These are phyloP conservation scores for Backusella australiensis DNA, from an alignment of 192 early-diverging fungal species.

Conservation along the genomic window DNA sequence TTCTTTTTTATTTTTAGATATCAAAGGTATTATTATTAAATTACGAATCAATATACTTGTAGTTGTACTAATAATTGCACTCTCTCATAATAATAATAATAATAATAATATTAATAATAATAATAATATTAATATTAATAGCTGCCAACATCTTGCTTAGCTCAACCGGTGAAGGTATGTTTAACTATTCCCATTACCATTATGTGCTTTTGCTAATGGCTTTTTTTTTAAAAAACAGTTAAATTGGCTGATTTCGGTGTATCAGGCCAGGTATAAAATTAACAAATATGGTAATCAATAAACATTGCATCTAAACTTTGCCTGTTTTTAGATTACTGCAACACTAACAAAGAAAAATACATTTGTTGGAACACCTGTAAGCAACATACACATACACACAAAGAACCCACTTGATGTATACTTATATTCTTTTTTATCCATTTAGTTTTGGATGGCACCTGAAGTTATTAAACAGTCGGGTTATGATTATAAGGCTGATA, in stretches of 20 bases:
- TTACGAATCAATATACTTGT: neutral
- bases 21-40: constrained; percentile 67
- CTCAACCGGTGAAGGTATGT: constrained; percentile 61
- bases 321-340: constrained; percentile 58
- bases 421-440: neutral
- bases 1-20: constrained; percentile 61
- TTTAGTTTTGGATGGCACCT: constrained; percentile 87
- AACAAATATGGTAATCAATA: constrained; percentile 8
- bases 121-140: constrained; percentile 1
- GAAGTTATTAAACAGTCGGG: constrained; percentile 94
- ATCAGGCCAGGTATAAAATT: constrained; percentile 75
- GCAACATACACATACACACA: neutral
- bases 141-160: constrained; percentile 84
- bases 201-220: neutral
- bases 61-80: too few relatives aligned
- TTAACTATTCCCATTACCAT: neutral
- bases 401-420: too few relatives aligned
- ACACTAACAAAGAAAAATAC: constrained; percentile 95
- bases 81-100: neutral
- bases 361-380: constrained; percentile 94
- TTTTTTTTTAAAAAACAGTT: constrained; percentile 39
- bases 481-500: constrained; percentile 95
- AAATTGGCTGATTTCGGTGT: constrained; percentile 99
- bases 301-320: neutral
- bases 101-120: neutral